phyloP scores from a whole-genome alignment of 768 basidiomycete species.

The Russula compacta region DNA sequence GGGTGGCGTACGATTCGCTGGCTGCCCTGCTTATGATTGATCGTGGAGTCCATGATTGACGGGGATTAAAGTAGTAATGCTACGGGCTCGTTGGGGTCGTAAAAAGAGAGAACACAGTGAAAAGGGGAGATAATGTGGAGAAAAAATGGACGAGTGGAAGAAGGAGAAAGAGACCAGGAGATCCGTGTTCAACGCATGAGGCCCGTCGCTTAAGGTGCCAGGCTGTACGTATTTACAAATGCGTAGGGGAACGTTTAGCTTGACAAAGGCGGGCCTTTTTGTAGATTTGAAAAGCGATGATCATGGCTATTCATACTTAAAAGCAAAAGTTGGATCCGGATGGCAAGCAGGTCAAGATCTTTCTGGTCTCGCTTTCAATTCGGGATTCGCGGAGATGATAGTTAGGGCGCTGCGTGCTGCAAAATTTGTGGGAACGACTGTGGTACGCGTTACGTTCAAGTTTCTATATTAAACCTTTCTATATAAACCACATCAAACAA shows the following conservation, averaged over 20 bases:
- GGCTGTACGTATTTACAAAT: constrained; percentile 5
- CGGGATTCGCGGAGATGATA: background rate
- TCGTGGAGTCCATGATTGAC: constrained; percentile 11
- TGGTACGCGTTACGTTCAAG: too few relatives aligned
- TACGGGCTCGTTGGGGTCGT: constrained; percentile 1
- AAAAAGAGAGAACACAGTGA: background rate
- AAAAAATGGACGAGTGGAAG: background rate
- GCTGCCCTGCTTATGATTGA: background rate
- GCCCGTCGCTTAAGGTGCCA: constrained; percentile 8
- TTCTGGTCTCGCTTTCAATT: too few relatives aligned
- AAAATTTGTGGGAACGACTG: background rate
- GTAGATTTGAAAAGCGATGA: background rate
- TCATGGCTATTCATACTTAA: background rate
- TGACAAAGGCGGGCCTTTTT: background rate
- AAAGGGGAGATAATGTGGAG: background rate
- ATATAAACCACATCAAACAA: background rate
- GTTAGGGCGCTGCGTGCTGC: background rate
- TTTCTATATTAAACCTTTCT: too few relatives aligned
- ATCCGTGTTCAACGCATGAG: constrained; percentile 12
- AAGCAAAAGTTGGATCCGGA: background rate
- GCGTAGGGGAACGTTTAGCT: background rate
- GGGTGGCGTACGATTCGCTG: constrained; percentile 24
- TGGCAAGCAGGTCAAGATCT: background rate
- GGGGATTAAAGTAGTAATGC: background rate
- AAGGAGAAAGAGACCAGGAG: background rate